Percentiles rank a stretch among this genome's conserved stretches.
phyloP scores from a whole-genome alignment of 2,329 filamentous ascomycete species.

The Penicillium sp. region DNA sequence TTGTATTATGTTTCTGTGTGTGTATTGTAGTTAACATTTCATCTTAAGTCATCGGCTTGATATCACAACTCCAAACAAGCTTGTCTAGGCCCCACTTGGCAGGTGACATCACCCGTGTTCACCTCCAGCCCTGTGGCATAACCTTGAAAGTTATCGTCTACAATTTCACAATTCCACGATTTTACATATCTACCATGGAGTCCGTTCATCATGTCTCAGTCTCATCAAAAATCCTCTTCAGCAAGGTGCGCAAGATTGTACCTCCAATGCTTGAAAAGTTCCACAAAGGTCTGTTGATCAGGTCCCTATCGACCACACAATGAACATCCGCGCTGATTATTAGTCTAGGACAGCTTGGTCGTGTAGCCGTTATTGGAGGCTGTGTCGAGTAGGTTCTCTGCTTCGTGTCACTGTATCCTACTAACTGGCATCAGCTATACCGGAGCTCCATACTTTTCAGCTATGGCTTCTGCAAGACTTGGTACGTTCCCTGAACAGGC shows the following conservation, averaged over 20 bases:
- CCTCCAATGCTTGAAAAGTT: constrained; percentile 94
- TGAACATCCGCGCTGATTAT: constrained; percentile 1
- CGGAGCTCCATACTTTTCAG: constrained; percentile 95
- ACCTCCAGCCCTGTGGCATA: not conserved
- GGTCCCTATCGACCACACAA: not conserved
- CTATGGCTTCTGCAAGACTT: constrained; percentile 88
- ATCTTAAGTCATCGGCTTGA: not conserved
- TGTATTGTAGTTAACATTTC: not conserved
- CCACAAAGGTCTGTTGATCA: constrained; percentile 72
- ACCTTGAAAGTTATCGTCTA: not conserved
- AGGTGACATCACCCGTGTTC: constrained; percentile 36
- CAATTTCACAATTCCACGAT: not conserved
- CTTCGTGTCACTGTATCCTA: not conserved
- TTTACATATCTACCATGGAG: constrained; percentile 29
- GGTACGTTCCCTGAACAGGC: constrained; percentile 49
- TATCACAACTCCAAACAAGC: not conserved
- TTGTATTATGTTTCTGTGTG: not conserved
- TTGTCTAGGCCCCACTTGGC: constrained; percentile 29
- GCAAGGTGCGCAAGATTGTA: constrained; percentile 82
- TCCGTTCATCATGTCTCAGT: constrained; percentile 55
- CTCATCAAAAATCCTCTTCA: constrained; percentile 71
- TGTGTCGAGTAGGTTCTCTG: constrained; percentile 66
- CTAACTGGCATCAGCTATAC: constrained; percentile 63
- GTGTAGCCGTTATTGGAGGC: constrained; percentile 90
- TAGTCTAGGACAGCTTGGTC: constrained; percentile 75